Percentiles rank a stretch among this genome's conserved stretches.
phyloP scores from a whole-genome alignment of 2,329 filamentous ascomycete genomes.

The Xylaria sp. region DNA sequence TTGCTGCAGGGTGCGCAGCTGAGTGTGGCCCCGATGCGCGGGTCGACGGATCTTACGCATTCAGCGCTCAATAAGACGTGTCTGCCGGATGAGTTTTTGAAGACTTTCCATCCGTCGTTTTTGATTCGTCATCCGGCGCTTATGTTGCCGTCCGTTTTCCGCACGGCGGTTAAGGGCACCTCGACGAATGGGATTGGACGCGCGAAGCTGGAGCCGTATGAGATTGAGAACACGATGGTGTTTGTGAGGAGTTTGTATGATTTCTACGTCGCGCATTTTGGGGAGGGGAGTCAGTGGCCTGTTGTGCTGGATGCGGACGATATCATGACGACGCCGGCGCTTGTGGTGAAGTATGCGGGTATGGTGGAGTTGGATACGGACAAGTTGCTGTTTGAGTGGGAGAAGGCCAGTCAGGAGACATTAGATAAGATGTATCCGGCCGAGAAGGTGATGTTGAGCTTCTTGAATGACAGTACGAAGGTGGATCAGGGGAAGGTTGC shows the following conservation, averaged over 20 bases:
- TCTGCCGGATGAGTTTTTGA: constrained; percentile 19
- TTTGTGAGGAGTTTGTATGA: constrained; percentile 12
- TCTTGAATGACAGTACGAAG: constrained; percentile 13
- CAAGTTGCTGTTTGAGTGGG: constrained; percentile 16
- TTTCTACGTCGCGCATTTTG: constrained; percentile 13
- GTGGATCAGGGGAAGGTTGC: constrained; percentile 16
- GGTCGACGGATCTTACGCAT: constrained; percentile 5
- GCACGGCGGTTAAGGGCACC: constrained; percentile 8
- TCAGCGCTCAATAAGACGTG: constrained; percentile 15
- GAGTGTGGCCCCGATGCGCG: background rate
- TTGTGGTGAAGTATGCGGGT: constrained; percentile 17
- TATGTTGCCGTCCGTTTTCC: constrained; percentile 18
- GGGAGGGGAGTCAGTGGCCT: constrained; percentile 13
- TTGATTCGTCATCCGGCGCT: constrained; percentile 22
- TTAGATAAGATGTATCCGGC: background rate
- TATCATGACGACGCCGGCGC: constrained; percentile 12
- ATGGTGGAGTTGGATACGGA: constrained; percentile 13
- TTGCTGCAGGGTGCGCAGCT: background rate
- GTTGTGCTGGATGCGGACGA: constrained; percentile 20
- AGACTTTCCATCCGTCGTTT: constrained; percentile 17
- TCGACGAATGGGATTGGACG: constrained; percentile 10
- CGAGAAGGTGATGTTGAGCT: constrained; percentile 10
- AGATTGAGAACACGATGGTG: constrained; percentile 12
- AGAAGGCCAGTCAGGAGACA: constrained; percentile 11
- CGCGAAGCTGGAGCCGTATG: constrained; percentile 6